Conservation (phyloP, 371 early-diverging fungal genomes). For the Fennellomyces sp. region DNA sequence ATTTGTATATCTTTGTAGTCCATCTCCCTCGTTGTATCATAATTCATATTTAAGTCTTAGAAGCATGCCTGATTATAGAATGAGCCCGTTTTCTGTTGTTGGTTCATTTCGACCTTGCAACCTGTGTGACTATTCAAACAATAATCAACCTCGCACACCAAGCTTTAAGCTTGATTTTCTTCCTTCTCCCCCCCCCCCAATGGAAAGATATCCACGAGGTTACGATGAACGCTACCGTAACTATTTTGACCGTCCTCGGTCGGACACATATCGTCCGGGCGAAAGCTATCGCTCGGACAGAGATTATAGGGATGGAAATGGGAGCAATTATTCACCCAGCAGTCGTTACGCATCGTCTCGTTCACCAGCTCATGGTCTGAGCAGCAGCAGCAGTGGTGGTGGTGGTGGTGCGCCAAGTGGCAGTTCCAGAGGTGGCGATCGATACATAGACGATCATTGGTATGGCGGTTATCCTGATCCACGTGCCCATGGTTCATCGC, state of each 20-base stretch:
- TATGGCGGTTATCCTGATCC: constrained; percentile 23
- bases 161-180: no score
- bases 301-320: constrained; percentile 37
- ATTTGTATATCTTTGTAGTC: no score
- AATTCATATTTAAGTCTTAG: no score
- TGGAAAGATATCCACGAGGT: constrained; percentile 38
- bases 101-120: no score
- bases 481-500: constrained; percentile 16
- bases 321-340: constrained; percentile 19
- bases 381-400: constrained; percentile 7
- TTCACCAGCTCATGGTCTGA: constrained; percentile 5
- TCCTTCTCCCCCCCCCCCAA: no score
- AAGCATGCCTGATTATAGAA: no score
- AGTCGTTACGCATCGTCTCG: constrained; percentile 10
- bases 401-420: constrained; percentile 3
- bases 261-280: constrained; percentile 47
- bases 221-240: constrained; percentile 51
- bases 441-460: constrained; percentile 11
- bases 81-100: no score
- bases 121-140: no score
- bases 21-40: no score
- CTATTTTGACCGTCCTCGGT: constrained; percentile 45
- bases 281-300: constrained; percentile 47
- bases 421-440: neutral
- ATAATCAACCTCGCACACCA: no score